Evolutionary conservation across 2,329 filamentous ascomycete genomes (phyloP), one percentile per base, ranked within the genome.

Genomic region (Cadophora malorum): DNA sequence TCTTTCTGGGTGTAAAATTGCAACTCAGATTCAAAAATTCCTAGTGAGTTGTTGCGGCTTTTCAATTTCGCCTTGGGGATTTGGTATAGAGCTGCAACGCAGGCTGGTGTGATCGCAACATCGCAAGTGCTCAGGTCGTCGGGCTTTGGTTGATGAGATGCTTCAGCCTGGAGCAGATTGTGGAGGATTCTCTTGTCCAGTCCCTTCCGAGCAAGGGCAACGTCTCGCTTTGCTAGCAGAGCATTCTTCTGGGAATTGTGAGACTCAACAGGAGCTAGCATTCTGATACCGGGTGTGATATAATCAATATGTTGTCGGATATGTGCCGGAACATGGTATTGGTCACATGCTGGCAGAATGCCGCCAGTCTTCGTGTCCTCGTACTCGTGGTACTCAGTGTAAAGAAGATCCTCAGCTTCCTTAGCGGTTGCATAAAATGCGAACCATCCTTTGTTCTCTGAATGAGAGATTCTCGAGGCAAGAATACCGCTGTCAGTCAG

Each of bases 281-380:
- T 45, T 6, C 14, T 16, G 41, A 45, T 45, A 45, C 41, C 41
- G 4, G 41, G 41, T 10, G 41, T 45, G 16, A 45, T 45, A 12
- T 45, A 45, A 45, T 45, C 41, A 19, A 45, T 45, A 12, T 45
- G 41, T 5, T 45, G 41, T 19, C 14, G 41, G 16, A 45, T 45
- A 45, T 45, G 8, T 45, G 41, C 41, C 3, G 41, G 41, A 3
- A 45, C 41, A 45, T 45, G 41, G 19, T 45, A 45, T 45, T 45
- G 41, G 16, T 45, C 41, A 45, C 41, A 45, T 45, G 41, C 41
- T 45, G 41, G 41, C 4, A 45, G 41, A 45, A 45, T 45, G 4
- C 41, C 41, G 12, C 41, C 41, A 19, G 41, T 45, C 41, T 45
- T 45, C 8, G 41, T 65, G 76, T 90, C 87, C 75, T 91, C 87